Base-by-base conservation (phyloP, 2,329 filamentous ascomycete genomes). In the Fusarium denticulatum region DNA sequence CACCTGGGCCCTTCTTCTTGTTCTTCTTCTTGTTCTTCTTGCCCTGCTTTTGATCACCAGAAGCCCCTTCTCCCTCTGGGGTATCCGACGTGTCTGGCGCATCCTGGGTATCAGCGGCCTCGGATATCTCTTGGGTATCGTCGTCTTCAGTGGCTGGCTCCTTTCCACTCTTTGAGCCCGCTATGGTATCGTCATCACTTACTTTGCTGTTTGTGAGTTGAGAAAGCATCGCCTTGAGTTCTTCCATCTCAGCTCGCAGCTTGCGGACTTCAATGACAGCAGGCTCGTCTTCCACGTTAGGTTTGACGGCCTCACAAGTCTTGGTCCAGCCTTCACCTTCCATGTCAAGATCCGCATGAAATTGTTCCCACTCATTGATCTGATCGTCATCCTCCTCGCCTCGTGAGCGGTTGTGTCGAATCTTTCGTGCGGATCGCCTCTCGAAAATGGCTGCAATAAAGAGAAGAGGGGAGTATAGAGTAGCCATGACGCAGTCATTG, bases 301-400 rank as follows among this genome's bases (percentile, higher is more conserved):
- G 93, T 80, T 91, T 93, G 28, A 90, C 92, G n/a, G 86, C 84
- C 57, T 90, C 87, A 6, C 97, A 95, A 63, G 88, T 91, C 86
- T 96, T 94, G 40, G 88, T 86, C 96, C 96, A 99, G 0, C 93
- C 94, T 69, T 96, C 93, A 2, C 89, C 86, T 78, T 97, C 94
- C 78, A 97, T 93, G 79, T 97, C 93, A 26, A 96, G 80, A 59
- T 93, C 88, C 12, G 86, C 86, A 14, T 86, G 83, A 79, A 96
- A 86, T 81, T 97, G 93, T 83, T 99, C 96, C 96, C 96, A 99
- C 80, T 98, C 96, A 79, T 98, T 93, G 14, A 93, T 84, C 2
- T 90, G 90, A 74, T 98, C 95, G 76, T 99, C 96, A 74, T 99
- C 96, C 7, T 92, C 92, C 75, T 98, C 95, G 43, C 95, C 94